These are phyloP conservation scores for Juglanconis oblonga DNA, from an alignment of 2,329 filamentous ascomycete species.

Conservation along the genomic window DNA sequence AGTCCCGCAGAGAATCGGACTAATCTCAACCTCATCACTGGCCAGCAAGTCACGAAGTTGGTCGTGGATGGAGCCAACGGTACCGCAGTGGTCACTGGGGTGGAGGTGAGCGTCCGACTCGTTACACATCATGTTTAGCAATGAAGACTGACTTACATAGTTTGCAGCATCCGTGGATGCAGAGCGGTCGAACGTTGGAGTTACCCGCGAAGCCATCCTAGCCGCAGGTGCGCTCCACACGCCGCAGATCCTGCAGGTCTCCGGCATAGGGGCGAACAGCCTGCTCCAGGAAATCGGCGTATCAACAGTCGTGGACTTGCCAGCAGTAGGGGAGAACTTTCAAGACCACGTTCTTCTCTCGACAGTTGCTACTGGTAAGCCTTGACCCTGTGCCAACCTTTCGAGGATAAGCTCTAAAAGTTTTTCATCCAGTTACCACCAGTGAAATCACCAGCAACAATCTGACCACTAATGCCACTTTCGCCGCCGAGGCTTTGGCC, in stretches of 20 bases:
- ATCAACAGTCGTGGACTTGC: slow-evolving; percentile 50
- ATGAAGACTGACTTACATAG: background rate
- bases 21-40: slow-evolving; percentile 28
- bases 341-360: slow-evolving; percentile 30
- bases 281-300: slow-evolving; percentile 43
- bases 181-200: slow-evolving; percentile 16
- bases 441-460: slow-evolving; percentile 18
- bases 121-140: background rate
- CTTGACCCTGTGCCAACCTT: background rate
- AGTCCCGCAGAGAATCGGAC: slow-evolving; percentile 20
- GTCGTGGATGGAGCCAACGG: slow-evolving; percentile 10
- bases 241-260: slow-evolving; percentile 41
- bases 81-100: slow-evolving; percentile 18
- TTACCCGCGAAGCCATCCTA: slow-evolving; percentile 37
- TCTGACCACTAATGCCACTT: slow-evolving; percentile 24
- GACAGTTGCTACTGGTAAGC: slow-evolving; percentile 1
- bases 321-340: slow-evolving; percentile 55
- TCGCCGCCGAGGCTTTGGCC: slow-evolving; percentile 23
- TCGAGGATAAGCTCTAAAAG: background rate
- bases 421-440: slow-evolving; percentile 20
- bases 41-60: slow-evolving; percentile 27
- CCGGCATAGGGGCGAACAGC: slow-evolving; percentile 36
- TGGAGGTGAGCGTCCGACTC: slow-evolving; percentile 13
- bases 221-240: slow-evolving; percentile 40
- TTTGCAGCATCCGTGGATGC: slow-evolving; percentile 7